Evolutionary conservation across 208 protist genomes (phyloP), one percentile per base, ranked within the genome.

Genomic region (Acanthamoeba castellanii): DNA sequence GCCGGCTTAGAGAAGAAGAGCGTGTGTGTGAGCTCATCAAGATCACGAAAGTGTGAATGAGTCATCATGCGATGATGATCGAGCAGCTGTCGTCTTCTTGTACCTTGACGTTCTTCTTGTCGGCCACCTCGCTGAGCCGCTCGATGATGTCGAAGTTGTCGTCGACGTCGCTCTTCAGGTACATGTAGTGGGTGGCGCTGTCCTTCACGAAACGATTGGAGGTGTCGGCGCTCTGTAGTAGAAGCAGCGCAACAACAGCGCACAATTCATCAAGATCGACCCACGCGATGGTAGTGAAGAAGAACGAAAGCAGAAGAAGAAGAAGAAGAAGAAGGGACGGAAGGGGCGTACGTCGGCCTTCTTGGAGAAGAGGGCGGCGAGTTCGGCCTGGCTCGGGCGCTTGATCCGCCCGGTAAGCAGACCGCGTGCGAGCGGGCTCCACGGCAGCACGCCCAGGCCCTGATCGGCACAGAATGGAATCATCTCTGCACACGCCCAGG

Each of bases 131-230:
- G 30, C 6, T 22, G 20, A 93, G 45, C 42, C 88, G 16, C 42
- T 93, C 88, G 30, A 93, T 59, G 50, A 93, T 93, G 45, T 72
- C 66, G 47, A 72, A 93, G 88, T 93, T 81, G 88, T 93, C 45
- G 14, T 88, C 50, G 14, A 64, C 81, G 81, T 88, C 59, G 27
- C 27, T 52, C 47, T 66, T 55, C 37, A 93, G 25, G 88, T 93
- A 93, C 88, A 93, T 93, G 70, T 8, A 8, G 70, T 93, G 66
- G 70, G 61, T 59, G 25, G 88, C 42, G 45, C n/a, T 59, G 20
- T 93, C 88, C 25, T 66, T 93, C 7, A 64, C 47, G 70, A 72
- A 82, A 5, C 88, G 61, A 32, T 72, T 93, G 25, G 88, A 57
- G 6, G 59, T 52, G 14, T 93, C 61, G 16, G 57, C 34, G 25